Conservation (phyloP, 768 basidiomycete genomes). For the Heimioporus sp. region DNA sequence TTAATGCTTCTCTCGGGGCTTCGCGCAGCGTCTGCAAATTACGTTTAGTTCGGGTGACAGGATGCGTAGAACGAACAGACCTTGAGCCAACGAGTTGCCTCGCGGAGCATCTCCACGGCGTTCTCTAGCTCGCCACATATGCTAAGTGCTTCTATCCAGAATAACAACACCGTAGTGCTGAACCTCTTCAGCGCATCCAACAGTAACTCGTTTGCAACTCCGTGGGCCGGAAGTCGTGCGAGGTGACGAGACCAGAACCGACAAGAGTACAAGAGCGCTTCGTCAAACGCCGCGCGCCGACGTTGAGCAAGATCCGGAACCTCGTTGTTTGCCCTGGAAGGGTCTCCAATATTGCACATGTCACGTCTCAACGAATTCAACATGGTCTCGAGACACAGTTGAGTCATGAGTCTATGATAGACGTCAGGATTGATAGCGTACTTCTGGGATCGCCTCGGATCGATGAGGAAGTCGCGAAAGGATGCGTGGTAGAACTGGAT, state of each 20-base stretch:
- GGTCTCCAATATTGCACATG: constrained; percentile 15
- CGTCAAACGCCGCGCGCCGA: constrained; percentile 4
- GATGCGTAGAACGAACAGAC: not conserved
- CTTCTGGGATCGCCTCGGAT: too few relatives aligned
- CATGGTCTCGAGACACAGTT: constrained; percentile 16
- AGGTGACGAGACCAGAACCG: constrained; percentile 20
- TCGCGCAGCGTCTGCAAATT: not conserved
- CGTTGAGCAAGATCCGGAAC: constrained; percentile 11
- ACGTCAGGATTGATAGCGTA: too few relatives aligned
- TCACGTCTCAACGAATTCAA: constrained; percentile 8
- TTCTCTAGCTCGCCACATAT: constrained; percentile 9
- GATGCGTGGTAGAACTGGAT: constrained; percentile 22
- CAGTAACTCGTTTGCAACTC: constrained; percentile 7
- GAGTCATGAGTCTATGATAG: too few relatives aligned
- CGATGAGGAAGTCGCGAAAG: not conserved
- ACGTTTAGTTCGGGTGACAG: not conserved
- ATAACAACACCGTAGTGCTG: constrained; percentile 6
- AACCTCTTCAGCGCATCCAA: constrained; percentile 9
- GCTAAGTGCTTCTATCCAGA: constrained; percentile 15
- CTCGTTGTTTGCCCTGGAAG: constrained; percentile 12
- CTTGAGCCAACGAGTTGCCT: constrained; percentile 9
- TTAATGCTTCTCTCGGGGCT: not conserved
- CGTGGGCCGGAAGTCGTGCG: constrained; percentile 7
- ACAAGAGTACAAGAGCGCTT: constrained; percentile 15
- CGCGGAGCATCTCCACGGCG: constrained; percentile 10